phyloP scores from a whole-genome alignment of 116 monocot species.

The Cymodocea nodosa region DNA sequence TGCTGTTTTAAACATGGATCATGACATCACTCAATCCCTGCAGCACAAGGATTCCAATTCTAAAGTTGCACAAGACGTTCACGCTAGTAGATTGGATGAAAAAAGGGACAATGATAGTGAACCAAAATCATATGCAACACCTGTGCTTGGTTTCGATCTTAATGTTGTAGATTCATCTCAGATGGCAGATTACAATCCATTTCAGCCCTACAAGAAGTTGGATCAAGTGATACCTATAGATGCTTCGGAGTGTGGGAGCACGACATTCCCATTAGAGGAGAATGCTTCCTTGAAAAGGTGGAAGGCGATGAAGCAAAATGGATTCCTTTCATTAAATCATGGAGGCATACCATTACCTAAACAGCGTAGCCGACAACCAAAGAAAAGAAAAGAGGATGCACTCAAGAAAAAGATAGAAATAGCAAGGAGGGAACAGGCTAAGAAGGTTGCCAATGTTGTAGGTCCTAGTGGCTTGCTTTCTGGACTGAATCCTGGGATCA shows the following conservation, averaged over 20 bases:
- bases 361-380: slow-evolving; percentile 23
- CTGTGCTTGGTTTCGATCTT: slow-evolving; percentile 25
- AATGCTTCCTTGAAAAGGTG: slow-evolving; percentile 48
- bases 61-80: neutral
- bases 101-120: neutral
- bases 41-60: neutral
- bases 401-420: slow-evolving; percentile 25
- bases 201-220: slow-evolving; percentile 12
- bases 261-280: slow-evolving; percentile 32
- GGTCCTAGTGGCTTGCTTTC: slow-evolving; percentile 77
- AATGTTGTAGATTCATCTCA: slow-evolving; percentile 23
- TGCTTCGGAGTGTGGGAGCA: slow-evolving; percentile 62
- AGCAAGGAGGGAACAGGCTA: slow-evolving; percentile 29
- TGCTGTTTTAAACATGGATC: neutral
- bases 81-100: neutral
- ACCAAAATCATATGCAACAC: neutral
- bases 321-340: slow-evolving; percentile 55
- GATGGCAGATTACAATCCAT: slow-evolving; percentile 14
- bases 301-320: slow-evolving; percentile 80
- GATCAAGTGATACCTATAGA: slow-evolving; percentile 20
- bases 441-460: slow-evolving; percentile 30
- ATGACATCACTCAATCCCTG: no score
- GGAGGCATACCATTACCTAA: slow-evolving; percentile 35
- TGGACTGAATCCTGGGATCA: slow-evolving; percentile 86
- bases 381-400: slow-evolving; percentile 37